Conservation (phyloP, 257 asterid species). For the Salvia miltiorrhiza region DNA sequence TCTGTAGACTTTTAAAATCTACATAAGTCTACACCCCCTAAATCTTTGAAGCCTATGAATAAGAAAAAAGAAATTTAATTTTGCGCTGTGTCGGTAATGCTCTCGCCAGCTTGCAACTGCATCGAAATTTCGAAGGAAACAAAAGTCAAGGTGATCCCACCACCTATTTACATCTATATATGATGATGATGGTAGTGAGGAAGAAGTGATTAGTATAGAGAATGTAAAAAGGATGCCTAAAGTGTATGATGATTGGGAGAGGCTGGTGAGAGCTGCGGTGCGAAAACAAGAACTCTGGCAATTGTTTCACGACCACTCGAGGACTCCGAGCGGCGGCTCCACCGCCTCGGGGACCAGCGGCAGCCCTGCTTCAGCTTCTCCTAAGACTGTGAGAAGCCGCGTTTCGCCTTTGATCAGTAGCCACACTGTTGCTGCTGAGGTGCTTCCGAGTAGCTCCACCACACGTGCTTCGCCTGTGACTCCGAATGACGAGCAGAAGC, state of each 20-base stretch:
- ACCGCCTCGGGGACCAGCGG: slow-evolving; percentile 17
- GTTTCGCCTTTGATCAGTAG: background rate
- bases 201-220: background rate
- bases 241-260: slow-evolving; percentile 37
- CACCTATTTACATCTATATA: background rate
- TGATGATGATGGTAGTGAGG: no score
- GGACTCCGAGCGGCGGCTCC: slow-evolving; percentile 29
- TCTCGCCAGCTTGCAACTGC: background rate
- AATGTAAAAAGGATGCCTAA: background rate
- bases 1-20: no score
- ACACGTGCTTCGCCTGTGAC: background rate
- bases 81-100: background rate
- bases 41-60: no score
- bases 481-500: background rate
- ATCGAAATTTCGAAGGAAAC: slow-evolving; percentile 1
- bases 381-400: background rate
- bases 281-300: slow-evolving; percentile 22
- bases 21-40: no score
- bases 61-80: no score
- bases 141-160: background rate
- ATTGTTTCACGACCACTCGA: slow-evolving; percentile 30
- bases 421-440: background rate
- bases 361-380: background rate
- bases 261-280: slow-evolving; percentile 30
- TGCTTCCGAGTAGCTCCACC: background rate